phyloP scores from a whole-genome alignment of 1,284 basidiomycete species.

The Vanrija pseudolonga region DNA sequence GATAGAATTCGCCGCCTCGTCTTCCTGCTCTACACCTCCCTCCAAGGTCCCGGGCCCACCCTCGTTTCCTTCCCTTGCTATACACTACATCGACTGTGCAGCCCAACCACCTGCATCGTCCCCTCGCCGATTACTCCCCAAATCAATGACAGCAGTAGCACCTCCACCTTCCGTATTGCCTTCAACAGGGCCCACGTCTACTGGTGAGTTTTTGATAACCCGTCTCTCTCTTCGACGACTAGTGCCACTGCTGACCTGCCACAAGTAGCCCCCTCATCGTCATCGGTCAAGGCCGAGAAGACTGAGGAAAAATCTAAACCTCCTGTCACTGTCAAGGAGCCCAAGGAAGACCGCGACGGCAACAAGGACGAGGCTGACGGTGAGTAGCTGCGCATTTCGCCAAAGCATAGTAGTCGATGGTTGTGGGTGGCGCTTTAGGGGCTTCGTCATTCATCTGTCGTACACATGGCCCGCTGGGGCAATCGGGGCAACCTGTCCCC shows the following conservation, averaged over 20 bases:
- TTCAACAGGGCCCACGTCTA: background rate
- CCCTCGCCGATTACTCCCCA: conserved; percentile 5
- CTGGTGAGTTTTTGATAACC: conserved; percentile 5
- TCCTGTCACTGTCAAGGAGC: background rate
- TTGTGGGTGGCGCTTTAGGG: background rate
- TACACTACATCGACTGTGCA: too few relatives aligned
- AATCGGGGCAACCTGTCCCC: too few relatives aligned
- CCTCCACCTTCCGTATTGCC: conserved; percentile 16
- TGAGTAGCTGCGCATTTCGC: too few relatives aligned
- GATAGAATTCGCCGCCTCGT: too few relatives aligned
- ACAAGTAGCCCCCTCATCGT: conserved; percentile 2
- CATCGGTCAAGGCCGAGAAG: conserved; percentile 5
- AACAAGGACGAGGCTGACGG: conserved; percentile 2
- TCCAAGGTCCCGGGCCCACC: too few relatives aligned
- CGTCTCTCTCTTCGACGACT: background rate
- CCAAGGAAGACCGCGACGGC: background rate
- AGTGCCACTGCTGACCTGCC: background rate
- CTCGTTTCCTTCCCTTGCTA: too few relatives aligned
- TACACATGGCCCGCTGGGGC: background rate
- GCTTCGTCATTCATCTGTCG: background rate
- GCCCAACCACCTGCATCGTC: background rate
- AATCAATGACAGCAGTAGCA: conserved; percentile 20
- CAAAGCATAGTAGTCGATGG: background rate
- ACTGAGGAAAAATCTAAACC: conserved; percentile 1
- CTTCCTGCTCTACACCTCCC: too few relatives aligned